Percentiles rank a stretch among this genome's conserved stretches.
Evolutionary conservation across 2,329 filamentous ascomycete genomes (phyloP).

Genomic region (Coniochaeta ligniaria): DNA sequence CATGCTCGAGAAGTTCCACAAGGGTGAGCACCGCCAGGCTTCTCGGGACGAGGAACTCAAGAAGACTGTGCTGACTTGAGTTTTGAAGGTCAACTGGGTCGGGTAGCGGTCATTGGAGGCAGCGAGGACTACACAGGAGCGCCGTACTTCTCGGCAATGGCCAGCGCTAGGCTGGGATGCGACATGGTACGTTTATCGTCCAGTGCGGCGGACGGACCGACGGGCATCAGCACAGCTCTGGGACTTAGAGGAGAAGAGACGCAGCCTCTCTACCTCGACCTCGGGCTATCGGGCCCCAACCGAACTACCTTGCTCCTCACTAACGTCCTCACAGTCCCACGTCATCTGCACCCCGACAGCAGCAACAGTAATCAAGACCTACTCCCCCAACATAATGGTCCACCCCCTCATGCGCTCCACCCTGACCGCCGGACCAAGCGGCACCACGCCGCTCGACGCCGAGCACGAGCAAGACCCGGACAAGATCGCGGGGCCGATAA

Average conservation of each 20-base stretch:
- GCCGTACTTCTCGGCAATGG: slow-evolving; percentile 97
- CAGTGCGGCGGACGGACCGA: background rate
- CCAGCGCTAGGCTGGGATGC: slow-evolving; percentile 80
- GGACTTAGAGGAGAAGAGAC: background rate
- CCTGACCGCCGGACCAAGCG: slow-evolving; percentile 16
- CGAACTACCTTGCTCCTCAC: background rate
- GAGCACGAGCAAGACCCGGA: slow-evolving; percentile 49
- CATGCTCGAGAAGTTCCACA: slow-evolving; percentile 93
- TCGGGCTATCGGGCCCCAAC: too few species aligned
- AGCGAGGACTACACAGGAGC: slow-evolving; percentile 96
- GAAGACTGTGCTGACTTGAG: background rate
- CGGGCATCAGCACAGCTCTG: background rate
- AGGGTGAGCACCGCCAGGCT: slow-evolving; percentile 52
- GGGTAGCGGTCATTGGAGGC: slow-evolving; percentile 89
- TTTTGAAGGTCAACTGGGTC: slow-evolving; percentile 72
- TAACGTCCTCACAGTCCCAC: slow-evolving; percentile 55
- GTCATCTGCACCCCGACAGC: slow-evolving; percentile 92
- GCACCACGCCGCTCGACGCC: slow-evolving; percentile 29
- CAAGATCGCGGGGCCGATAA: slow-evolving; percentile 58
- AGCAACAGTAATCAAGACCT: slow-evolving; percentile 87
- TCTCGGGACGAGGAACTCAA: background rate
- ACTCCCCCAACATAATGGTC: slow-evolving; percentile 97
- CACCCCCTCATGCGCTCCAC: slow-evolving; percentile 79
- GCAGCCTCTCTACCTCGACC: too few species aligned
- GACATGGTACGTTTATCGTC: slow-evolving; percentile 64